These are phyloP conservation scores for Lepiota venenata DNA, from an alignment of 768 basidiomycete genomes.

Conservation along the genomic window DNA sequence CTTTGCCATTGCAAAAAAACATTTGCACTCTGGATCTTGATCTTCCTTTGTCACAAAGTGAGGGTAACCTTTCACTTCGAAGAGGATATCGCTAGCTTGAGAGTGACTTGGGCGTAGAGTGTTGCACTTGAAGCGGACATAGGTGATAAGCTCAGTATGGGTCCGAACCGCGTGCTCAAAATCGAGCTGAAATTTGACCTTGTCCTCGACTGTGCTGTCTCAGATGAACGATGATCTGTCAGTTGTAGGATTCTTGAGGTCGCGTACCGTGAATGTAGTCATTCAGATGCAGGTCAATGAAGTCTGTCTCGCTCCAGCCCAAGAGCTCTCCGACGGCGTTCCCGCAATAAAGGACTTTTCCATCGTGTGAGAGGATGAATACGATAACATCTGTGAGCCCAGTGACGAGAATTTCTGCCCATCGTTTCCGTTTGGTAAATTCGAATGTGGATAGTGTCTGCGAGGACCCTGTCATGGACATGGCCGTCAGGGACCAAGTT, in stretches of 20 bases:
- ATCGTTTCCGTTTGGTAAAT: constrained; percentile 84
- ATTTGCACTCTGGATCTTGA: constrained; percentile 39
- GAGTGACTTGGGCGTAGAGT: constrained; percentile 19
- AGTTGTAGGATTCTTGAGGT: not conserved
- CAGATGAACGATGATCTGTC: constrained; percentile 7
- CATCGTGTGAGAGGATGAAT: constrained; percentile 61
- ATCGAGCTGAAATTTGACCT: constrained; percentile 45
- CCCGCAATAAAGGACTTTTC: constrained; percentile 68
- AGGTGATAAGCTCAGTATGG: constrained; percentile 49
- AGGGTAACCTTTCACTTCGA: constrained; percentile 69
- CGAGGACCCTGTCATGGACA: constrained; percentile 12
- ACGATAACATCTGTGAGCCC: constrained; percentile 74
- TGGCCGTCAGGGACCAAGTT: constrained; percentile 4
- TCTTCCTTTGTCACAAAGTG: constrained; percentile 39
- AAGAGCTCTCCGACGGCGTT: constrained; percentile 66
- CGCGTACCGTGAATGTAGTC: constrained; percentile 63
- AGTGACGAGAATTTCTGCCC: constrained; percentile 76
- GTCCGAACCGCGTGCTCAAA: constrained; percentile 55
- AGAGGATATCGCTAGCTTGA: constrained; percentile 48
- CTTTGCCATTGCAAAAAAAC: constrained; percentile 72
- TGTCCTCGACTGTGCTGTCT: constrained; percentile 50
- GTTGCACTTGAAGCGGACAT: constrained; percentile 58
- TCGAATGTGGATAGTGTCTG: constrained; percentile 49
- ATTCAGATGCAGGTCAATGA: constrained; percentile 63
- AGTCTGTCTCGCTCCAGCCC: constrained; percentile 73